Evolutionary conservation across 495 filamentous ascomycete species (phyloP), one percentile per base, ranked within the genome.

Genomic region (Letharia columbiana): DNA sequence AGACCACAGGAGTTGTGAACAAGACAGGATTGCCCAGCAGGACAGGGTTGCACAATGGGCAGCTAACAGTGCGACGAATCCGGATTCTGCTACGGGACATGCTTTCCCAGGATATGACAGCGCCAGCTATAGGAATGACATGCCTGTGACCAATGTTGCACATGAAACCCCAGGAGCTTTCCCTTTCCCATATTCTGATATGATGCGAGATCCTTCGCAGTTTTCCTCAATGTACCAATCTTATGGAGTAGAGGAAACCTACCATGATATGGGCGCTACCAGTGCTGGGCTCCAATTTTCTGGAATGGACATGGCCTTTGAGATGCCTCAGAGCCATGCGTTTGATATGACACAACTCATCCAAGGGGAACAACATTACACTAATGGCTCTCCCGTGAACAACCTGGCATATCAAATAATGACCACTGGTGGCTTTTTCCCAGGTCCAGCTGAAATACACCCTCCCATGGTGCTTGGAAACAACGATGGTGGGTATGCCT

Each of bases 11-110:
- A 62, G 41, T 39, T 41, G 56, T 61, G 60, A 62, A 28, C 54
- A 60, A 40, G 61, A 54, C 7, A 40, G 42, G 52, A 67, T 67
- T 50, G 23, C 23, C 23, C 23, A 62, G 28, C 54, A 60, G 33
- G 61, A 54, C 7, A 40, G 42, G 52, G 65, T 67, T 50, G 54
- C 57, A 41, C 69, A 69, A 23, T 71, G 69, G 69, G 69, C 67
- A 17, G 69, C 64, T 61, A 33, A 67, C 52, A 71, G 62, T 47
- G 62, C 67, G 33, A 54, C 58, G 47, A 59, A 52, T 56, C 63
- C 67, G 41, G 50, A 63, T 31, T 37, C 63, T 54, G 31, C 47
- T 61, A 17, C 49, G 13, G 54, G 61, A 31, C 57, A 31, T 64
- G 61, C 17, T 44, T 41, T 61, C 4, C 47, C 54, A 54, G 68